phyloP scores from a whole-genome alignment of 495 filamentous ascomycete species.

The Polyplosphaeria fusca region DNA sequence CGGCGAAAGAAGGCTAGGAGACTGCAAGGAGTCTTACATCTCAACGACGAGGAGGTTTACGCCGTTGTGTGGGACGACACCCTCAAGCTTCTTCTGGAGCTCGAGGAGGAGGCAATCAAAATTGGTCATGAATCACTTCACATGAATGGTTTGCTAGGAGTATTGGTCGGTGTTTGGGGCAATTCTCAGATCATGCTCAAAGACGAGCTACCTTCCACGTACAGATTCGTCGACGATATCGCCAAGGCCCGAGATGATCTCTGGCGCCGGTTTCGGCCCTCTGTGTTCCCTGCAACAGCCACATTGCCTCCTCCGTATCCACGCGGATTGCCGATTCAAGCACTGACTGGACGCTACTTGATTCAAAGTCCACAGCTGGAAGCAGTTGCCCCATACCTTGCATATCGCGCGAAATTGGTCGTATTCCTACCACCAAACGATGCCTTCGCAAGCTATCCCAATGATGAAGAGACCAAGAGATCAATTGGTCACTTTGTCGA shows the following conservation, averaged over 20 bases:
- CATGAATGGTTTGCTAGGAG: not conserved
- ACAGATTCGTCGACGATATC: conserved; percentile 25
- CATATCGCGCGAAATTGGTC: conserved; percentile 4
- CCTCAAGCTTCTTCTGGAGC: not conserved
- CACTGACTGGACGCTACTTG: conserved; percentile 1
- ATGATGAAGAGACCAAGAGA: conserved; percentile 9
- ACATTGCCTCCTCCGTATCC: conserved; percentile 17
- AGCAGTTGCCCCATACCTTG: conserved; percentile 12
- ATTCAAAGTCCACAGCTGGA: not conserved
- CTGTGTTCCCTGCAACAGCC: conserved; percentile 2
- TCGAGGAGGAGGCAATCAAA: conserved; percentile 15
- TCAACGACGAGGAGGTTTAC: conserved; percentile 8
- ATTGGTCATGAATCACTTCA: conserved; percentile 4
- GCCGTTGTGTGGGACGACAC: conserved; percentile 22
- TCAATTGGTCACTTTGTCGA: conserved; percentile 26
- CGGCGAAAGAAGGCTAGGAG: not conserved
- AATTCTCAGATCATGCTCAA: not conserved
- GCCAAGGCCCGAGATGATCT: conserved; percentile 21
- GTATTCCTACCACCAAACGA: conserved; percentile 5
- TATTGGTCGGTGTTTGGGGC: not conserved
- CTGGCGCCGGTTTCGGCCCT: conserved; percentile 20
- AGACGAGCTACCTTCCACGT: conserved; percentile 6
- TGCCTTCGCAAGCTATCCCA: not conserved
- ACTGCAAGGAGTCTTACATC: conserved; percentile 1
- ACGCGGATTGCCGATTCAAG: conserved; percentile 24